phyloP scores from a whole-genome alignment of 2,329 filamentous ascomycete species.

The Diatrype stigma region DNA sequence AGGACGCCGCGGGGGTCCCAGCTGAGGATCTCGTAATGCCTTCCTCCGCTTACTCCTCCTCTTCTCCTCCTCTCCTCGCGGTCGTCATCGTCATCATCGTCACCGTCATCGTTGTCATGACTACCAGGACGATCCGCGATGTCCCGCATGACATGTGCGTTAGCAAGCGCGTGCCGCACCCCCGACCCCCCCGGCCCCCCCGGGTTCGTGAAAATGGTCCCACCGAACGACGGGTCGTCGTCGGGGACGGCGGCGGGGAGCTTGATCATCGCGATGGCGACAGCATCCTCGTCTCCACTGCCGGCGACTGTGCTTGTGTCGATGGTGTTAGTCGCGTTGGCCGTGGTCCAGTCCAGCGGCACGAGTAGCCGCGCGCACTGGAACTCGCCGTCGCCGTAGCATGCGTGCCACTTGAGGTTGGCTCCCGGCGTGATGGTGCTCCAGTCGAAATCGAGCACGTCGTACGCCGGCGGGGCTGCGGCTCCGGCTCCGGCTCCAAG shows the following conservation, averaged over 20 bases:
- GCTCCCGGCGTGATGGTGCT: constrained; percentile 27
- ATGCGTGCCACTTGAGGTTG: constrained; percentile 35
- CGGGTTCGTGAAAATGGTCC: constrained; percentile 40
- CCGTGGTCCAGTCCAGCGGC: constrained; percentile 39
- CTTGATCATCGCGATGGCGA: constrained; percentile 38
- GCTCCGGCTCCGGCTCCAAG: no score
- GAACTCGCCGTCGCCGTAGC: constrained; percentile 34
- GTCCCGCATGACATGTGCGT: constrained; percentile 26
- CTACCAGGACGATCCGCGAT: constrained; percentile 12
- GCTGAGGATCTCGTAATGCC: constrained; percentile 37
- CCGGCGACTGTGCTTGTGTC: constrained; percentile 16
- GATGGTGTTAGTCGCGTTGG: constrained; percentile 14
- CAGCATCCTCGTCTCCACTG: constrained; percentile 3
- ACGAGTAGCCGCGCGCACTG: constrained; percentile 39
- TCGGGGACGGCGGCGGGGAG: constrained; percentile 35
- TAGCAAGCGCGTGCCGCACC: constrained; percentile 21
- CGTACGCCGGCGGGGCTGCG: no score
- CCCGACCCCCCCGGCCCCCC: constrained; percentile 43
- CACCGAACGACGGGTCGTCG: constrained; percentile 35
- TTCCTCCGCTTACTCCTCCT: constrained; percentile 17
- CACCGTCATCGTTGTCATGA: no score
- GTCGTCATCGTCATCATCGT: no score
- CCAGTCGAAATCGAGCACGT: constrained; percentile 31
- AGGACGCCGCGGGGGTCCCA: constrained; percentile 42
- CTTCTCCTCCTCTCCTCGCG: no score